A percentile compares a stretch with the other conserved stretches of the same genome.
phyloP scores from a whole-genome alignment of 2,329 filamentous ascomycete species.

The Venturiaceae sp. region DNA sequence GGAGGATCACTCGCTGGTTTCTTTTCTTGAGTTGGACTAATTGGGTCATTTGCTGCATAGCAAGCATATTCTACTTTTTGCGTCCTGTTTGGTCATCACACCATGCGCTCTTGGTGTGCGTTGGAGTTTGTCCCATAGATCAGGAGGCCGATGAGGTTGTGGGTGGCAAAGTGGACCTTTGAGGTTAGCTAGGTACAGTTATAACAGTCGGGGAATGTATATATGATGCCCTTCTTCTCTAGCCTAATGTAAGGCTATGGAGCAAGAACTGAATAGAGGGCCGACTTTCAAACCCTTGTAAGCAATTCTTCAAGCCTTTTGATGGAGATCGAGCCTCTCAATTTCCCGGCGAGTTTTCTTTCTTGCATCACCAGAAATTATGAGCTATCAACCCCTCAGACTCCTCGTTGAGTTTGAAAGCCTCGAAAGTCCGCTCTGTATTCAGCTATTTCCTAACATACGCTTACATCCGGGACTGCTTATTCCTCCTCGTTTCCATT shows the following conservation, averaged over 20 bases:
- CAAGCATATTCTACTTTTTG: not conserved
- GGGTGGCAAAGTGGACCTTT: not conserved
- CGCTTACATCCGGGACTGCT: no score
- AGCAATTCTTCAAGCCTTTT: not conserved
- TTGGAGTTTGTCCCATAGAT: not conserved
- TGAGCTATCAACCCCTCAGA: no score
- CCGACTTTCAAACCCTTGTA: no score
- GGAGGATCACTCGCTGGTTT: no score
- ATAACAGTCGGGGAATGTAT: not conserved
- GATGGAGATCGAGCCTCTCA: no score
- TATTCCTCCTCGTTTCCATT: no score
- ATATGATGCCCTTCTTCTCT: not conserved
- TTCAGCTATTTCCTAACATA: no score
- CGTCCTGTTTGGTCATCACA: not conserved
- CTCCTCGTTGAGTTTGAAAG: no score
- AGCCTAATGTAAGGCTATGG: not conserved
- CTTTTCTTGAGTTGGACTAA: not conserved
- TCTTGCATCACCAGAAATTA: no score
- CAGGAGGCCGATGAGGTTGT: not conserved
- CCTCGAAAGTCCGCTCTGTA: no score
- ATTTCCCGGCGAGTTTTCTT: no score
- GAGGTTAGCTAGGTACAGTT: not conserved
- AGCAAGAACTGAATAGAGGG: no score
- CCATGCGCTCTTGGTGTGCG: not conserved
- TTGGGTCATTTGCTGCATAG: not conserved